phyloP scores from a whole-genome alignment of 345 rosid genomes.

The Citrus maxima region DNA sequence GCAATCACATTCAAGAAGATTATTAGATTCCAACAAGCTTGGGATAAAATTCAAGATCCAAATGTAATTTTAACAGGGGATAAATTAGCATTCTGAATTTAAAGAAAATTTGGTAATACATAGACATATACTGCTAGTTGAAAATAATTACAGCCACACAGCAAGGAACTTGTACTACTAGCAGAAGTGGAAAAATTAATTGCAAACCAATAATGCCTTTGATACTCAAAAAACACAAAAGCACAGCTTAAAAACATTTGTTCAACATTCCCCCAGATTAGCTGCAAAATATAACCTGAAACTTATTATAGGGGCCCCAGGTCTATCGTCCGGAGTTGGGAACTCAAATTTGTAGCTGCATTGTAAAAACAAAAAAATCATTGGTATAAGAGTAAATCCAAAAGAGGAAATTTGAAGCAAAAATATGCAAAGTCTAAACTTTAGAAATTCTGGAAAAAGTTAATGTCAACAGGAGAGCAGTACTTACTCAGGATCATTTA shows the following conservation, averaged over 20 bases:
- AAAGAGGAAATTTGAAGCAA: slow-evolving; percentile 5
- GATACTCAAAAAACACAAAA: neutral
- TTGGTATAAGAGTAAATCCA: neutral
- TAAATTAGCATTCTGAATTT: neutral
- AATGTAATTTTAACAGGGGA: neutral
- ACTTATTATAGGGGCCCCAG: slow-evolving; percentile 96
- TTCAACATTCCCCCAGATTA: slow-evolving; percentile 9
- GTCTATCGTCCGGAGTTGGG: slow-evolving; percentile 98
- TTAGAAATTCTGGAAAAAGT: neutral
- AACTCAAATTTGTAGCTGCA: slow-evolving; percentile 97
- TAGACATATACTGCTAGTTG: neutral
- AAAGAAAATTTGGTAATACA: neutral
- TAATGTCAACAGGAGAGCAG: slow-evolving; percentile 13
- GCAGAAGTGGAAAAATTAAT: neutral
- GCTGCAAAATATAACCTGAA: slow-evolving; percentile 66
- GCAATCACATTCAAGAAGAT: slow-evolving; percentile 29
- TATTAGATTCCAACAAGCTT: slow-evolving; percentile 4
- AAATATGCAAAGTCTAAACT: neutral
- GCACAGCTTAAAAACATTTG: neutral
- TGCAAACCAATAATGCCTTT: neutral
- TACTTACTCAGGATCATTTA: slow-evolving; percentile 95
- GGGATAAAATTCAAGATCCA: neutral
- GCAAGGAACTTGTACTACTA: neutral
- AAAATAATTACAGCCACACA: neutral
- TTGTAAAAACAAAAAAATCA: slow-evolving; percentile 19